A percentile compares a stretch with the other conserved stretches of the same genome.
Conservation (phyloP, 805 yeast genomes). For the Candida tallmaniae region DNA sequence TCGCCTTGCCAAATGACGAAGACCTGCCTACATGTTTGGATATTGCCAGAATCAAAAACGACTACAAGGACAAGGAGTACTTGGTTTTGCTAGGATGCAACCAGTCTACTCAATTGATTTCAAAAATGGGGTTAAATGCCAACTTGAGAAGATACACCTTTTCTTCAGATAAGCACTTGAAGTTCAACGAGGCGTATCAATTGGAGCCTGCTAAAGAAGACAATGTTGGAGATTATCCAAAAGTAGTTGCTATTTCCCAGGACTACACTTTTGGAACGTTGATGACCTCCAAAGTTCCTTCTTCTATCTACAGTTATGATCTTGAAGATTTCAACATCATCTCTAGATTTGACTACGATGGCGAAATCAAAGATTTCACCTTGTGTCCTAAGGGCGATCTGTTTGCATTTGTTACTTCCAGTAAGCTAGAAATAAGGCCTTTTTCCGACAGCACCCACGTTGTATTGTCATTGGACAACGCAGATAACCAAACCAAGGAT, state of each 20-base stretch:
- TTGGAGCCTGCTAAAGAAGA: conserved; percentile 41
- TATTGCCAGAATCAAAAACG: conserved; percentile 19
- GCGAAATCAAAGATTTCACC: conserved; percentile 56
- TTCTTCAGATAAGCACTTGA: conserved; percentile 53
- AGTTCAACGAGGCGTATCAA: conserved; percentile 58
- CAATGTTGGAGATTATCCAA: conserved; percentile 53
- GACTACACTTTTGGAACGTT: conserved; percentile 64
- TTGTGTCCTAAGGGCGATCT: conserved; percentile 59
- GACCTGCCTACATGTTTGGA: conserved; percentile 89
- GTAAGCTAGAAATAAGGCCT: conserved; percentile 49
- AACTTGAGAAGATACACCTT: conserved; percentile 66
- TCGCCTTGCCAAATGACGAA: conserved; percentile 55
- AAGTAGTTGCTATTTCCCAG: conserved; percentile 51
- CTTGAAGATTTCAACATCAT: conserved; percentile 49
- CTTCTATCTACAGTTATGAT: conserved; percentile 58
- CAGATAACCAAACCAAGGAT: conserved; percentile 13
- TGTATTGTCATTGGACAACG: conserved; percentile 14
- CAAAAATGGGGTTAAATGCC: conserved; percentile 55
- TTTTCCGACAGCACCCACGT: conserved; percentile 41
- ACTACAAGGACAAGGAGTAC: conserved; percentile 26
- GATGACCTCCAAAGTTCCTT: conserved; percentile 64
- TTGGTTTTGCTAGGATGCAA: conserved; percentile 72
- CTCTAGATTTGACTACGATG: conserved; percentile 47
- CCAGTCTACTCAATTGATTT: conserved; percentile 54
- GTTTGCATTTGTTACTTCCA: conserved; percentile 56